A percentile compares a stretch with the other conserved stretches of the same genome.
Evolutionary conservation across 345 rosid species (phyloP).

Genomic region (Camelina hispida): DNA sequence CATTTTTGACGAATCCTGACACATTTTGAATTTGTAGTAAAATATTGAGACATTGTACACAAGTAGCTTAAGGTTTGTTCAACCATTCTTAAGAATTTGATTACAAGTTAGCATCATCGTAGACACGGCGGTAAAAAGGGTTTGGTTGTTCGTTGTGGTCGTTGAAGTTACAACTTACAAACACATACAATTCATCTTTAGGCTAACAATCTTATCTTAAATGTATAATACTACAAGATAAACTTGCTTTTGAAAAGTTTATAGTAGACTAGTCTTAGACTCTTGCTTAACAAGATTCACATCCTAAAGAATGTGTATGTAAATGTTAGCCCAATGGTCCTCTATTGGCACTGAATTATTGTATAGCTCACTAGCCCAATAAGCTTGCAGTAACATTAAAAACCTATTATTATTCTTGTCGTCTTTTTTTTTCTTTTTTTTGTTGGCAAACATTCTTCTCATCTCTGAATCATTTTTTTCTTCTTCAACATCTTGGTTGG

Average conservation of each 20-base stretch:
- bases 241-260: not conserved
- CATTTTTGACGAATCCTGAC: not conserved
- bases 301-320: too few species aligned
- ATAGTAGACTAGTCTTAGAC: too few species aligned
- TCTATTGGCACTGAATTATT: too few species aligned
- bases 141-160: not conserved
- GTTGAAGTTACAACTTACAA: not conserved
- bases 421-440: too few species aligned
- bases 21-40: not conserved
- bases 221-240: too few species aligned
- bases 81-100: conserved; percentile 17
- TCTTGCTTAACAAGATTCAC: too few species aligned
- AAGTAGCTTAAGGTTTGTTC: conserved; percentile 29
- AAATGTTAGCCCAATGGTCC: not conserved
- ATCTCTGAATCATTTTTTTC: too few species aligned
- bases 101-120: conserved; percentile 4
- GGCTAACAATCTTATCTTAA: too few species aligned
- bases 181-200: not conserved
- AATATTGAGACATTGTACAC: conserved; percentile 1
- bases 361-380: too few species aligned
- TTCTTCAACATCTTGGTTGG: not conserved
- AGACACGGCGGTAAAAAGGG: not conserved
- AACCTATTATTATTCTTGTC: too few species aligned
- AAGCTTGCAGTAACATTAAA: too few species aligned
- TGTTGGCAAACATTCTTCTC: too few species aligned